Evolutionary conservation across 306 rosid genomes (phyloP).

Genomic region (Vigna mungo): DNA sequence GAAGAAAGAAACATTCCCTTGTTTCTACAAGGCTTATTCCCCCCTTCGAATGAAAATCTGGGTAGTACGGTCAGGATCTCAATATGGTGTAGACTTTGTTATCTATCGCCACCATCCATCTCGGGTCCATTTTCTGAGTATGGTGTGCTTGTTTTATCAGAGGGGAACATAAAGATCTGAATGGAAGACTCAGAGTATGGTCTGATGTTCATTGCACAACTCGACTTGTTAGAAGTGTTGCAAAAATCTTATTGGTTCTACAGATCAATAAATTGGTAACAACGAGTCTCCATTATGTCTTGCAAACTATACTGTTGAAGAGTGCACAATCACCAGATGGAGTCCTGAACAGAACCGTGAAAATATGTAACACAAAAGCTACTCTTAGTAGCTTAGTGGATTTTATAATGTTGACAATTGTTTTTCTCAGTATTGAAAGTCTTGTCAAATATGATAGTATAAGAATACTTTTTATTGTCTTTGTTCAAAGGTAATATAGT

Average conservation of each 20-base stretch:
- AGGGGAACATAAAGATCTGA: conserved; percentile 43
- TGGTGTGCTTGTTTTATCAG: conserved; percentile 72
- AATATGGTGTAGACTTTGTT: conserved; percentile 75
- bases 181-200: conserved; percentile 73
- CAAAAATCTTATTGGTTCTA: conserved; percentile 66
- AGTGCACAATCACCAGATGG: conserved; percentile 67
- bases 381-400: neutral
- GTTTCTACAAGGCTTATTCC: conserved; percentile 68
- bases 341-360: conserved; percentile 65
- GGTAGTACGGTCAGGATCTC: conserved; percentile 76
- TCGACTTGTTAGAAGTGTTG: conserved; percentile 73
- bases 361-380: conserved; percentile 43
- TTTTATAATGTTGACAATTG: neutral
- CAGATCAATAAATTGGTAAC: conserved; percentile 49
- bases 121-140: conserved; percentile 79
- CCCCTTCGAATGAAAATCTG: conserved; percentile 74
- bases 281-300: conserved; percentile 51
- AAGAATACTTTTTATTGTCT: neutral
- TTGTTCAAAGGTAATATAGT: neutral
- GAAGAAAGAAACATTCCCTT: conserved; percentile 58
- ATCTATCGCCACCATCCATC: conserved; percentile 81
- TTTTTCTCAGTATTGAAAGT: neutral
- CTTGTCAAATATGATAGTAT: neutral
- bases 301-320: conserved; percentile 52
- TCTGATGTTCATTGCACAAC: conserved; percentile 76